A percentile compares a stretch with the other conserved stretches of the same genome.
Conservation (phyloP, 1,139 yeast genomes). For the Kodamaea ohmeri region DNA sequence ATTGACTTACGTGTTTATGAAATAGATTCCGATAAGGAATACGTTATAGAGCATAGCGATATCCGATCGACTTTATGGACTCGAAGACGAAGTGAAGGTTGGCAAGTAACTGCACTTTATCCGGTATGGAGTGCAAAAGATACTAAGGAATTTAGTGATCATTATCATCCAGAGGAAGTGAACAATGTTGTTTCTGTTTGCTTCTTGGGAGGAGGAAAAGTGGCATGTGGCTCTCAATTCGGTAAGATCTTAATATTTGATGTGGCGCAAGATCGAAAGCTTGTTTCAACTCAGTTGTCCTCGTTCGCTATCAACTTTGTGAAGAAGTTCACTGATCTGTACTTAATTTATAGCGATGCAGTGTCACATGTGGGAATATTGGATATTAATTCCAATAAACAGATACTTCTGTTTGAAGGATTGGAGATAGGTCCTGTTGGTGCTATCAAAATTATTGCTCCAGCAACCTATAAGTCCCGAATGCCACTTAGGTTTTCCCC, state of each 20-base stretch:
- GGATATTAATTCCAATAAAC: constrained; percentile 20
- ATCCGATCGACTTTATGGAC: constrained; percentile 4
- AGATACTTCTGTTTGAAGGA: constrained; percentile 21
- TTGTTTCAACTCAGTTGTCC: constrained; percentile 22
- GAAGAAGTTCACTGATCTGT: constrained; percentile 19
- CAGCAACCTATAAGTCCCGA: constrained; percentile 1
- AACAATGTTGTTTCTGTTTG: constrained; percentile 27
- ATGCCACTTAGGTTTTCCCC: constrained; percentile 21
- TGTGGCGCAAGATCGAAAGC: constrained; percentile 17
- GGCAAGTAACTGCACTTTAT: background rate
- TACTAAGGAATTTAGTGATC: constrained; percentile 12
- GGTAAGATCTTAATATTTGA: constrained; percentile 30
- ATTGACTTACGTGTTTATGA: constrained; percentile 39
- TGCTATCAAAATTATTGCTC: constrained; percentile 16
- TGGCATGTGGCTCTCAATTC: constrained; percentile 36
- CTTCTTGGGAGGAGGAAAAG: constrained; percentile 13
- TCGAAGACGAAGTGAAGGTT: background rate
- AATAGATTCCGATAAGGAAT: constrained; percentile 12
- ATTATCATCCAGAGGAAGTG: constrained; percentile 8
- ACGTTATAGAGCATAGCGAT: constrained; percentile 11
- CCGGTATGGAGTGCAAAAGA: background rate
- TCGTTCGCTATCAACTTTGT: constrained; percentile 29
- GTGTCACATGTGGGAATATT: constrained; percentile 34
- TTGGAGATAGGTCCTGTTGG: constrained; percentile 31
- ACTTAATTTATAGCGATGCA: constrained; percentile 29